These are phyloP conservation scores for Candida oleophila DNA, from an alignment of 805 yeast genomes.

Conservation along the genomic window DNA sequence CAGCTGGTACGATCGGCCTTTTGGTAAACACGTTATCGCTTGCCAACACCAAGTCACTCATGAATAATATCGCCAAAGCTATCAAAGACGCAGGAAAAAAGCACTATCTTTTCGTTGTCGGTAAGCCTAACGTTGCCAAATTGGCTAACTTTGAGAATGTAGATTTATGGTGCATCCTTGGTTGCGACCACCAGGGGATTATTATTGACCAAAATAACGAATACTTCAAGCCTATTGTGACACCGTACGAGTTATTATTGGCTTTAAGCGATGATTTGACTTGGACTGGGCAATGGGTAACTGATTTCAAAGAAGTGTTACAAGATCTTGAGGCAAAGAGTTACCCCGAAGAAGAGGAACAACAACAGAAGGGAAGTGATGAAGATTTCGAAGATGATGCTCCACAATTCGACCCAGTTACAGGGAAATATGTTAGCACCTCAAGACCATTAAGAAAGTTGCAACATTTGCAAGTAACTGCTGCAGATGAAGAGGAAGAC, in stretches of 20 bases:
- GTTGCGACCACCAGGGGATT: conserved; percentile 93
- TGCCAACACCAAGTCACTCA: conserved; percentile 64
- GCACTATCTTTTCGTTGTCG: conserved; percentile 92
- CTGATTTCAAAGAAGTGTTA: conserved; percentile 64
- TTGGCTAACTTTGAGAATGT: conserved; percentile 93
- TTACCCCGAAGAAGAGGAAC: conserved; percentile 26
- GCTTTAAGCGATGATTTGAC: conserved; percentile 73
- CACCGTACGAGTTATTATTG: conserved; percentile 86
- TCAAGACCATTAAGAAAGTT: conserved; percentile 74
- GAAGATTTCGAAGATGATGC: conserved; percentile 48
- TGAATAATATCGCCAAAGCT: conserved; percentile 58
- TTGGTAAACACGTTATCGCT: conserved; percentile 87
- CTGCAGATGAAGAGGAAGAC: conserved; percentile 24
- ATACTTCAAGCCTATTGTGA: conserved; percentile 85
- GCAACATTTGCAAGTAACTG: conserved; percentile 63
- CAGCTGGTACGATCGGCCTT: conserved; percentile 90
- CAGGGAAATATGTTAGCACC: conserved; percentile 68
- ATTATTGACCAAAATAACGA: conserved; percentile 76
- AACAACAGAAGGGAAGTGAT: conserved; percentile 13
- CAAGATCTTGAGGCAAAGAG: conserved; percentile 22
- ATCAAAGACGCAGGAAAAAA: conserved; percentile 81
- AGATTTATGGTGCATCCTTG: conserved; percentile 91
- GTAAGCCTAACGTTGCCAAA: conserved; percentile 96
- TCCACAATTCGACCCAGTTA: conserved; percentile 87
- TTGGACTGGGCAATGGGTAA: conserved; percentile 95